phyloP scores from a whole-genome alignment of 2,329 filamentous ascomycete species.

The Lachnellula arida region DNA sequence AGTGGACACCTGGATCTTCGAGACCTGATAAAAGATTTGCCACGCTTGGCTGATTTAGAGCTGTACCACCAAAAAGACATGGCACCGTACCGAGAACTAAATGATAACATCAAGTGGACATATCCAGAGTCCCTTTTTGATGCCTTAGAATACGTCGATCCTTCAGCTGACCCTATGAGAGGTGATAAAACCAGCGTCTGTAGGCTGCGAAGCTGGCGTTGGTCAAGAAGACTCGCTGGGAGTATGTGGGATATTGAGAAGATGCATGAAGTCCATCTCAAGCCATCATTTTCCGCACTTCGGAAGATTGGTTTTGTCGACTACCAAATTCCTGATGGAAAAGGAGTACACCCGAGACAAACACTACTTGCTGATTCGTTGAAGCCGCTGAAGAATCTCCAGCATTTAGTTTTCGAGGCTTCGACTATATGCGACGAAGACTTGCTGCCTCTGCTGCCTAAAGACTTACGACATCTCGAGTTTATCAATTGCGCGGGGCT shows the following conservation, averaged over 20 bases:
- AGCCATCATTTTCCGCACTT: constrained; percentile 51
- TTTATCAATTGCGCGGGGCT: constrained; percentile 77
- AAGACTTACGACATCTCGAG: constrained; percentile 60
- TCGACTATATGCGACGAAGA: constrained; percentile 66
- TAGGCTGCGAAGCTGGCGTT: constrained; percentile 52
- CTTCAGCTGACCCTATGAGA: constrained; percentile 25
- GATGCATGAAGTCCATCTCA: constrained; percentile 49
- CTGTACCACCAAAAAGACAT: constrained; percentile 67
- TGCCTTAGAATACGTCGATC: constrained; percentile 54
- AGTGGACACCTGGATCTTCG: constrained; percentile 51
- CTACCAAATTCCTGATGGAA: constrained; percentile 51
- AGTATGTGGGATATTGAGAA: constrained; percentile 44
- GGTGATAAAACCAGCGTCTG: constrained; percentile 29
- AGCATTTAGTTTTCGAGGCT: constrained; percentile 67
- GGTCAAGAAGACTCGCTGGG: constrained; percentile 52
- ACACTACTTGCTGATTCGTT: constrained; percentile 39
- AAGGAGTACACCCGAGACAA: constrained; percentile 35
- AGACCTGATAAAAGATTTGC: constrained; percentile 57
- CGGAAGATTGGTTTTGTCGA: constrained; percentile 57
- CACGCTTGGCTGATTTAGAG: constrained; percentile 64
- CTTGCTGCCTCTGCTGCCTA: constrained; percentile 65
- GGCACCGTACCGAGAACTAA: constrained; percentile 58
- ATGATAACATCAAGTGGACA: constrained; percentile 58
- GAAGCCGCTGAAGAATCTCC: constrained; percentile 56
- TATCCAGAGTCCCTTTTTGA: constrained; percentile 64